phyloP scores from a whole-genome alignment of 2,329 filamentous ascomycete genomes.

The Bipolaris oryzae region DNA sequence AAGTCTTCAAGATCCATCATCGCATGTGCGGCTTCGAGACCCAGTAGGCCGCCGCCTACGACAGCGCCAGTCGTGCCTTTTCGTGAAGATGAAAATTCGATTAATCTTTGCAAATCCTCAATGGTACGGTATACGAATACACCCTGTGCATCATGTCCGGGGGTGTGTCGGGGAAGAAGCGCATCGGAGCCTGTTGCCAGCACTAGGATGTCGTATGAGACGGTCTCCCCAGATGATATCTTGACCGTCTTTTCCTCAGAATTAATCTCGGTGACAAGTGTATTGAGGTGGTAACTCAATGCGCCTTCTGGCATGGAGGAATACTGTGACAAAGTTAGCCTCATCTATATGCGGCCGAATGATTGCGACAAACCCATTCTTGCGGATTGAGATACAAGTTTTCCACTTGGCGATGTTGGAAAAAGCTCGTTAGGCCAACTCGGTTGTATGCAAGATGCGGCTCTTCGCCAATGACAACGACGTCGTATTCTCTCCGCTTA shows the following conservation, averaged over 20 bases:
- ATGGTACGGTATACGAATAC: slow-evolving; percentile 92
- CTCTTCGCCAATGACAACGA: slow-evolving; percentile 88
- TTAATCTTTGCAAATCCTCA: slow-evolving; percentile 77
- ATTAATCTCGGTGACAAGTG: slow-evolving; percentile 71
- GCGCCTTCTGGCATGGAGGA: slow-evolving; percentile 68
- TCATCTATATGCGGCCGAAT: background rate
- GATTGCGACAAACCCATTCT: slow-evolving; percentile 68
- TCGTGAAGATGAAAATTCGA: slow-evolving; percentile 70
- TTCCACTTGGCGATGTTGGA: slow-evolving; percentile 82
- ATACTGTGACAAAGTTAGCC: slow-evolving; percentile 59
- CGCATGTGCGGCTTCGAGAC: slow-evolving; percentile 87
- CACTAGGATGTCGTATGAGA: slow-evolving; percentile 80
- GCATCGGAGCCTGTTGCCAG: slow-evolving; percentile 88
- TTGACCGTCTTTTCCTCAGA: slow-evolving; percentile 68
- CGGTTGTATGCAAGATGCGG: slow-evolving; percentile 88
- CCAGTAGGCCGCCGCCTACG: slow-evolving; percentile 82
- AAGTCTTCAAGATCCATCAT: slow-evolving; percentile 86
- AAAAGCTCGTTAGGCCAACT: slow-evolving; percentile 87
- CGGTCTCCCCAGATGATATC: slow-evolving; percentile 71
- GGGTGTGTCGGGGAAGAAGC: slow-evolving; percentile 72
- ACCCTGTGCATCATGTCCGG: slow-evolving; percentile 78
- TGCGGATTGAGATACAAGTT: slow-evolving; percentile 85
- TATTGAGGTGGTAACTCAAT: slow-evolving; percentile 77
- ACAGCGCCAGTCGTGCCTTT: slow-evolving; percentile 75
- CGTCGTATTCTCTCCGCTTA: slow-evolving; percentile 74